Base-by-base conservation (phyloP, 305 asterid species). In the Withania somnifera region DNA sequence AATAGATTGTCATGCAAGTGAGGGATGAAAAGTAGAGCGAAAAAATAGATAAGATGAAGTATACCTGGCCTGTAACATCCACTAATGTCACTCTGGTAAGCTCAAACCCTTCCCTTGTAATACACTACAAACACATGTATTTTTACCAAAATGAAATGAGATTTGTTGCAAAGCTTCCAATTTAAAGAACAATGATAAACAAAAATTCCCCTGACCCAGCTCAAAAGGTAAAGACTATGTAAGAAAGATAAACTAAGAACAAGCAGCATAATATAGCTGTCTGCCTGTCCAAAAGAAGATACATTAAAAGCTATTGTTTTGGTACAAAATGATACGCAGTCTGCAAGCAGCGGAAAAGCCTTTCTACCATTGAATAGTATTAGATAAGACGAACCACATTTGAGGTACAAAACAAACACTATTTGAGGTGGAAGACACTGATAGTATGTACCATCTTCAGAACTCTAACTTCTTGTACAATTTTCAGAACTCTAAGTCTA, bases 31-130 rank as follows among this genome's bases (percentile, higher is more conserved):
- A 40, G 47, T 63, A 53, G 53, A 81, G 56, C 51, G 22, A 24
- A 24, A 73, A 71, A 81, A 40, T 22, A 66, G 45, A 76, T 42
- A 57, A 50, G 76, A 80, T 7, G 28, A 66, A 52, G 28, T 15
- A 26, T 84, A 94, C 99, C 99, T 94, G 91, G 78, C 98, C 97
- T 2, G 84, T 77, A 86, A 84, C 84, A 89, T 95, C 97, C 86
- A 95, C 97, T 82, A 95, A 73, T 36, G 98, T 96, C 54, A 90
- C 84, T 89, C 98, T 92, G 57, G 98, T 94, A 56, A 94, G 98
- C 91, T 96, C 98, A 87, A 96, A 93, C 54, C 99, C 99, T 82
- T 90, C 87, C 0, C 86, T 81, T 83, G 99, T 94, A 80, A 94
- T 90, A 89, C 99, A 96, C 99, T 95, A 90, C 81, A 56, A 88